Conservation (phyloP, 106 monocot genomes). For the Alisma plantagoaquatica region DNA sequence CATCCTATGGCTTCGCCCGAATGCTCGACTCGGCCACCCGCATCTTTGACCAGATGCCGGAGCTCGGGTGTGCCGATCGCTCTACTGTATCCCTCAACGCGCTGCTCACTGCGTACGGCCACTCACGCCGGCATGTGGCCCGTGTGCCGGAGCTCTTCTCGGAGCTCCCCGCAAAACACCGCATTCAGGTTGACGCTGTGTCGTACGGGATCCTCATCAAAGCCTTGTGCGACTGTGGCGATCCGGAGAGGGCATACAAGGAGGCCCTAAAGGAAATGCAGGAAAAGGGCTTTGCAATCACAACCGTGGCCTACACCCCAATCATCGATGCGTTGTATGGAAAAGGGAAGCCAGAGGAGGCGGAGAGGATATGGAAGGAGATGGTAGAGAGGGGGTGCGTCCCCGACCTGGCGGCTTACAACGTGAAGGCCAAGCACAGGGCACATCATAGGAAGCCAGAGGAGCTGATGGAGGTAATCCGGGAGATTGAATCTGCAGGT, state of each 20-base stretch:
- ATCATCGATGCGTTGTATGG: constrained; percentile 40
- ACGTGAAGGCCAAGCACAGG: constrained; percentile 36
- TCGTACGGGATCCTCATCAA: constrained; percentile 53
- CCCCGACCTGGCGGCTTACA: constrained; percentile 52
- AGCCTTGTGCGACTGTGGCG: constrained; percentile 28
- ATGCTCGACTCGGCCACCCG: constrained; percentile 34
- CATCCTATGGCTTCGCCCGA: constrained; percentile 34
- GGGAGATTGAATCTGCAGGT: constrained; percentile 32
- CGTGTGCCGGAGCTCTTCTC: constrained; percentile 38
- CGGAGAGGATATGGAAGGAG: constrained; percentile 54
- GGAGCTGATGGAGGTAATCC: constrained; percentile 31
- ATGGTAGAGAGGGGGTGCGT: constrained; percentile 37
- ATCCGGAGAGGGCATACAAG: constrained; percentile 14
- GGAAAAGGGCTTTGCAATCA: constrained; percentile 20
- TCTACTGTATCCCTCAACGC: constrained; percentile 60
- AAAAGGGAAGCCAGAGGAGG: constrained; percentile 28
- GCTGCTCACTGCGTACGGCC: constrained; percentile 47
- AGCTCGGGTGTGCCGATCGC: constrained; percentile 3
- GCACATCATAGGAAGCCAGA: constrained; percentile 30
- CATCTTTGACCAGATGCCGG: constrained; percentile 22
- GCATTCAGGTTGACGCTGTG: constrained; percentile 34
- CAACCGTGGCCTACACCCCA: constrained; percentile 36
- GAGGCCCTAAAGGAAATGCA: constrained; percentile 33
- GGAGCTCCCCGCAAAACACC: constrained; percentile 25
- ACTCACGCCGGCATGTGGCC: constrained; percentile 11